Evolutionary conservation across 345 rosid genomes (phyloP).

Genomic region (Anacardium occidentale): DNA sequence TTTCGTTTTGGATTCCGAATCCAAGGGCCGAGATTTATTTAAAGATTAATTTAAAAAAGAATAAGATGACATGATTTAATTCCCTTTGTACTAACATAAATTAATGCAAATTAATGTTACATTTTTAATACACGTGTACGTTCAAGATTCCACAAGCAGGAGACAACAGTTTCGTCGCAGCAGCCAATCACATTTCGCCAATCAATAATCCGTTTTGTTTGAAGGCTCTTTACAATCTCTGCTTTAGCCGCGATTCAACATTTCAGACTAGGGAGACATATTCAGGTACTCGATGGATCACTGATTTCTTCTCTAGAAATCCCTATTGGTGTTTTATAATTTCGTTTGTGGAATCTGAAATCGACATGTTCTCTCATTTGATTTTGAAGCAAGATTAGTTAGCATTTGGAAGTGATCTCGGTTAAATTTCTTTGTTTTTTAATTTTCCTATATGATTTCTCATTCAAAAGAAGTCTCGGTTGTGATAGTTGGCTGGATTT

Average conservation of each 20-base stretch:
- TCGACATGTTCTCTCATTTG: not conserved
- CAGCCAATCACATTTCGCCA: not conserved
- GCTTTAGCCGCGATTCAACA: not conserved
- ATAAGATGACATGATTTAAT: no score
- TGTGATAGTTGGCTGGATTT: not conserved
- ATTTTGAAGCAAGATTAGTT: not conserved
- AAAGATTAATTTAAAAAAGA: no score
- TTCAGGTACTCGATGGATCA: constrained; percentile 17
- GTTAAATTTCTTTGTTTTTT: not conserved
- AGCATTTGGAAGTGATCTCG: not conserved
- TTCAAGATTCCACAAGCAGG: not conserved
- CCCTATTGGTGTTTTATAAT: not conserved
- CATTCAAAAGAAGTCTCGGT: not conserved
- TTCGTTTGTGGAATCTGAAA: not conserved
- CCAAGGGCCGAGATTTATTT: no score
- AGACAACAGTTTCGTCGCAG: not conserved
- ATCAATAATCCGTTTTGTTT: constrained; percentile 6
- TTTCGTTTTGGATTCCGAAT: no score
- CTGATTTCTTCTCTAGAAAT: not conserved
- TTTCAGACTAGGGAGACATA: not conserved
- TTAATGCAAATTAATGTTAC: not conserved
- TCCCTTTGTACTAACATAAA: not conserved
- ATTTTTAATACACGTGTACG: constrained; percentile 12
- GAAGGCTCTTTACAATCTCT: not conserved
- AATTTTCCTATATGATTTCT: not conserved